phyloP scores from a whole-genome alignment of 495 filamentous ascomycete genomes.

The Hypoxylon rickii region DNA sequence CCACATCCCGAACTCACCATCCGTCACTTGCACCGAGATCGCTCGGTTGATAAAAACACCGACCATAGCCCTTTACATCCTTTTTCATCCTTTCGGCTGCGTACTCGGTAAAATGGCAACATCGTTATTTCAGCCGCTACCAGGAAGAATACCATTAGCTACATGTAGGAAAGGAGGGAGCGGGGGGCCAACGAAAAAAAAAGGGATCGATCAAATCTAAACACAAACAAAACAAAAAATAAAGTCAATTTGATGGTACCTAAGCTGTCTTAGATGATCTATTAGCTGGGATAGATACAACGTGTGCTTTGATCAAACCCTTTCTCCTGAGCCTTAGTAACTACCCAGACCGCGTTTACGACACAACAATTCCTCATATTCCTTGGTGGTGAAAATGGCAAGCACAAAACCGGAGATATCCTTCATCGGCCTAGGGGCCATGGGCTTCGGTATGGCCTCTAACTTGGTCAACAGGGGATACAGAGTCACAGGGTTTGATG shows the following conservation, averaged over 20 bases:
- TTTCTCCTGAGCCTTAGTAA: too few relatives aligned
- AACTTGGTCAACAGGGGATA: slow-evolving; percentile 73
- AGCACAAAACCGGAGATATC: slow-evolving; percentile 60
- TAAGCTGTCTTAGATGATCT: too few relatives aligned
- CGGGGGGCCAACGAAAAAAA: too few relatives aligned
- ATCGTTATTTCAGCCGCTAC: slow-evolving; percentile 23
- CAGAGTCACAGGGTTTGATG: slow-evolving; percentile 74
- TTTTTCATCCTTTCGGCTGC: background rate
- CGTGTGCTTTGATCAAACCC: too few relatives aligned
- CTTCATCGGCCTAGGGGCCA: slow-evolving; percentile 85
- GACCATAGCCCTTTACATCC: slow-evolving; percentile 2
- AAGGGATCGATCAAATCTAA: too few relatives aligned
- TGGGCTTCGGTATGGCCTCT: slow-evolving; percentile 87
- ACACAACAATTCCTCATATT: too few relatives aligned
- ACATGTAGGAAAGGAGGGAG: too few relatives aligned
- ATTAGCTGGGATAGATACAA: too few relatives aligned
- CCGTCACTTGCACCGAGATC: slow-evolving; percentile 11
- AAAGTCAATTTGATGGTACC: too few relatives aligned
- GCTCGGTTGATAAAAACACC: slow-evolving; percentile 20
- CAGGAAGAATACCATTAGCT: background rate
- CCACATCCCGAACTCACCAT: background rate
- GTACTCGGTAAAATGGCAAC: slow-evolving; percentile 7
- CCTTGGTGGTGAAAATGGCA: slow-evolving; percentile 33
- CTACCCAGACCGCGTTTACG: too few relatives aligned
- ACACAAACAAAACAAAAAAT: too few relatives aligned